Evolutionary conservation across 768 basidiomycete species (phyloP), one percentile per base, ranked within the genome.

Genomic region (Gloeopeniophorella convolvens): DNA sequence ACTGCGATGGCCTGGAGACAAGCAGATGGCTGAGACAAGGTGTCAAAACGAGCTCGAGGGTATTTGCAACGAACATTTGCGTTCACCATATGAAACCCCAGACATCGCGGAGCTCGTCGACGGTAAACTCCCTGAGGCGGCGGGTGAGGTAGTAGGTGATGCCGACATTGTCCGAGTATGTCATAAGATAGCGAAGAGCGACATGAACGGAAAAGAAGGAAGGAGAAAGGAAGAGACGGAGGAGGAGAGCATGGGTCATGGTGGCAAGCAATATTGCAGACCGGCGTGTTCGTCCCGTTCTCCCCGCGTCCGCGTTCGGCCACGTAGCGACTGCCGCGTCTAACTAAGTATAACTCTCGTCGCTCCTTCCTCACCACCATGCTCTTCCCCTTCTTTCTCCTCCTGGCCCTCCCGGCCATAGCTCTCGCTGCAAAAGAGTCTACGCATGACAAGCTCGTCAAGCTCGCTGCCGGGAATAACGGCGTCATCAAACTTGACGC

Each of bases 121-220:
- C 76, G 57, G 83, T 79, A 54, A 89, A 72, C 50, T 80, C 76
- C 51, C 72, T 70, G 60, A 93, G 78, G 55, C 90, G 78, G 41
- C 79, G 71, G 18, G 89, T 87, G 60, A 93, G 77, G 64, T 92
- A 93, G 68, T 91, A 91, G 28, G 88, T 92, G 65, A 93, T 91
- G 8, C 88, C 90, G 59, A 93, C 85, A 68, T 91, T 89, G 72
- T 90, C 86, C 13, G 83, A 75, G 66, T 93, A 92, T 32, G 79
- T 58, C 57, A 79, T 77, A 50, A 93, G 79, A 63, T 97, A 97
- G 60, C 84, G 80, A 56, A 97, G 82, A 26, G 93, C 93, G 59
- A 94, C 85, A 72, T 94, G 88, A 48, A 95, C 87, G 10, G 87
- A 88, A 71, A 96, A 97, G 74, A 89, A 97, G 30, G 83, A 82